phyloP scores from a whole-genome alignment of 2,329 filamentous ascomycete species.

The Ploettnerulaceae sp. region DNA sequence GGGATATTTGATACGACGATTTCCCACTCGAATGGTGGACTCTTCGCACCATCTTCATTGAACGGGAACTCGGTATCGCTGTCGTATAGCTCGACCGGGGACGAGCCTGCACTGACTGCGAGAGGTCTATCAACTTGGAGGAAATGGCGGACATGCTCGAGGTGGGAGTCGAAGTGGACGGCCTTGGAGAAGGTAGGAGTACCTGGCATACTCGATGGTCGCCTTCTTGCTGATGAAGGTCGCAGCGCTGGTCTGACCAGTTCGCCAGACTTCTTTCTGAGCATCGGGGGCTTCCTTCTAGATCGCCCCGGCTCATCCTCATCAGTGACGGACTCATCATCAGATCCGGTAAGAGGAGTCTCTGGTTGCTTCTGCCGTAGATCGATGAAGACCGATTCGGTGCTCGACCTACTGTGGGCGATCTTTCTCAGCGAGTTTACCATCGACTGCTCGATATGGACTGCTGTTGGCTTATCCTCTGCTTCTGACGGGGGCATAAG shows the following conservation, averaged over 20 bases:
- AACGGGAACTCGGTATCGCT: conserved; percentile 91
- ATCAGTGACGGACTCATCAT: conserved; percentile 52
- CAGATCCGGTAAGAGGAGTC: conserved; percentile 48
- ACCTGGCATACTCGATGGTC: conserved; percentile 94
- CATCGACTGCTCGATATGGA: conserved; percentile 18
- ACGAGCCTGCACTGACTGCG: conserved; percentile 93
- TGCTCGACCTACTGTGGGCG: conserved; percentile 31
- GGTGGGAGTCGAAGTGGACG: conserved; percentile 96
- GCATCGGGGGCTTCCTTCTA: conserved; percentile 75
- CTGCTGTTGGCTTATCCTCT: conserved; percentile 26
- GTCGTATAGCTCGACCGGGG: conserved; percentile 82
- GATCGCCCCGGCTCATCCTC: conserved; percentile 53
- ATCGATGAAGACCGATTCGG: conserved; percentile 44
- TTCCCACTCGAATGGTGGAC: conserved; percentile 74
- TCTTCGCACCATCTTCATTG: conserved; percentile 42
- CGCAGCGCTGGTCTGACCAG: conserved; percentile 89
- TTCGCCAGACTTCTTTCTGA: conserved; percentile 97
- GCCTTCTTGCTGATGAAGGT: conserved; percentile 63
- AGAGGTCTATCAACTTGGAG: conserved; percentile 88
- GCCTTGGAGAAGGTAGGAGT: conserved; percentile 94
- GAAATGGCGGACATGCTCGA: conserved; percentile 95
- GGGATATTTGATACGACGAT: conserved; percentile 83
- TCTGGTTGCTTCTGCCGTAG: conserved; percentile 37
- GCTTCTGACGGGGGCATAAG: conserved; percentile 35
- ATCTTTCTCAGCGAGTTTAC: conserved; percentile 25